Base-by-base conservation (phyloP, 345 rosid genomes). In the Turnera subulata region DNA sequence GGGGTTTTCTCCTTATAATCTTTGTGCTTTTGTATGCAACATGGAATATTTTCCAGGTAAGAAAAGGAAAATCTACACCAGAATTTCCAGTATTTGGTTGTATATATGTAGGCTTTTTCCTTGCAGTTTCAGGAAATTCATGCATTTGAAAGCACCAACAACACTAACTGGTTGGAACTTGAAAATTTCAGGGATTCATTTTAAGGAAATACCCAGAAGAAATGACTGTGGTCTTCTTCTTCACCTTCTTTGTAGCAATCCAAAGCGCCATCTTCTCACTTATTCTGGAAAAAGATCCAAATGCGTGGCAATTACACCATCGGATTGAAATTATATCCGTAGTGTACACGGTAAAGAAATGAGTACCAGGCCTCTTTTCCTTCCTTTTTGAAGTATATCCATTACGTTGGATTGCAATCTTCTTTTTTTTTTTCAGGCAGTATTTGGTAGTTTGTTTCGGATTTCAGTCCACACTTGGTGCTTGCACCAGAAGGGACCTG, bases 31-130 rank as follows among this genome's bases (percentile, higher is more conserved):
- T 68, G 37, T 1, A 59, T 56, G 66, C 82, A 22, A 6, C 22
- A 26, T 70, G 75, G 67, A 64, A 59, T 53, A 65, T 82, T 72
- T 51, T 65, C 46, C 78, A 74, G 84, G 84, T 72, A 61, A 8
- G n/a, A n/a, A n/a, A n/a, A 3, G 43, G 8, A 13, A 23, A 6
- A 51, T 17, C 20, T 8, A 3, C 8, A 29, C 5, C 35, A 29
- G 35, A 29, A 29, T 8, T 29, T 29, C 35, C 8, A 29, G 8
- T 29, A 29, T 21, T 6, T 46, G 33, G 11, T 11, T 11, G 14
- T 29, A 5, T 4, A 33, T 32, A n/a, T n/a, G n/a, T n/a, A n/a
- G n/a, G n/a, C n/a, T n/a, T n/a, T n/a, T n/a, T n/a, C n/a, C n/a
- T n/a, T n/a, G n/a, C n/a, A n/a, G n/a, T n/a, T n/a, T n/a, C n/a